phyloP scores from a whole-genome alignment of 108 stramenopile genomes.

The Pelagomonas calceolata region DNA sequence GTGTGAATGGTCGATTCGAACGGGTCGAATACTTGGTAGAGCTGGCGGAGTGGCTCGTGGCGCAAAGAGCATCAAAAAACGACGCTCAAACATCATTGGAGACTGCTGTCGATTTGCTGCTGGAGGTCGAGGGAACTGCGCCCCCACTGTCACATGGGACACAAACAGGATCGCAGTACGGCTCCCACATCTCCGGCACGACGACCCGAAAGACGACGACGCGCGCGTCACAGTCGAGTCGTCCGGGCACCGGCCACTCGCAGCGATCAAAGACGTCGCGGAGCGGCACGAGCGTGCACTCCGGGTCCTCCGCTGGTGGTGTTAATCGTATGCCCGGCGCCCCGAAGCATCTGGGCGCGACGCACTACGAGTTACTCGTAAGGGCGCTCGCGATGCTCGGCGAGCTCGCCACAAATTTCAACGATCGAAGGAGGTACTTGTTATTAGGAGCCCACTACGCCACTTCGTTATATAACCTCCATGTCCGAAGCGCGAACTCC shows the following conservation, averaged over 20 bases:
- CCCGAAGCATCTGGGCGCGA: background rate
- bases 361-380: background rate
- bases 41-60: slow-evolving; percentile 37
- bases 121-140: slow-evolving; percentile 2
- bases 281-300: background rate
- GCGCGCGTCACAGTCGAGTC: background rate
- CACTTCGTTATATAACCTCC: background rate
- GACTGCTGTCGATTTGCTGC: background rate
- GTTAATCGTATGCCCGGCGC: background rate
- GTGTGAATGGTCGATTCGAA: slow-evolving; percentile 22
- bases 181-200: too few species aligned
- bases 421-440: background rate
- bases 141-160: too few species aligned
- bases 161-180: too few species aligned
- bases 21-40: slow-evolving; percentile 34
- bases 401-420: background rate
- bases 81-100: background rate
- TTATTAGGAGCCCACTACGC: background rate
- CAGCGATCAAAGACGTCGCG: background rate
- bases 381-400: background rate
- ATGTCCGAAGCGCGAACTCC: background rate
- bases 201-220: background rate
- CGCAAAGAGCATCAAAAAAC: background rate
- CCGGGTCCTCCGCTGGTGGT: background rate
- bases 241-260: background rate